A percentile compares a stretch with the other conserved stretches of the same genome.
Conservation (phyloP, 768 basidiomycete species). For the Boletus rubroflammeus region DNA sequence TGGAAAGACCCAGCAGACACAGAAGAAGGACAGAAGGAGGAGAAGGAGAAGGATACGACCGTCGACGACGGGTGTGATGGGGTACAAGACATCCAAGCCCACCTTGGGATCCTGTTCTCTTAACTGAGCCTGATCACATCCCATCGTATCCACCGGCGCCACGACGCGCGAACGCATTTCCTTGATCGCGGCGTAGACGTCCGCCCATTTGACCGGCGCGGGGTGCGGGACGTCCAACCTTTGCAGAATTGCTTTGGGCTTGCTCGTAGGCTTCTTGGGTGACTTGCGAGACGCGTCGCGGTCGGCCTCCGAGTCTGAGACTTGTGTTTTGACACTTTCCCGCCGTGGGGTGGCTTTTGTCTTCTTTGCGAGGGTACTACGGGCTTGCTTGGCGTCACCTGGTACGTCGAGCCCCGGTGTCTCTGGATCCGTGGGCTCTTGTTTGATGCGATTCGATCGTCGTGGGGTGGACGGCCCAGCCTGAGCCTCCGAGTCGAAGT, state of each 20-base stretch:
- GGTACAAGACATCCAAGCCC: constrained; percentile 4
- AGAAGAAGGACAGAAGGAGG: neutral
- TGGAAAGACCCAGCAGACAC: neutral
- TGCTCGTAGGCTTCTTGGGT: constrained; percentile 41
- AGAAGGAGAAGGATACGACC: no score
- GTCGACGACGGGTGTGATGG: neutral
- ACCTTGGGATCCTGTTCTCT: constrained; percentile 69
- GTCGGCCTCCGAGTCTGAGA: neutral
- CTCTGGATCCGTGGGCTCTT: constrained; percentile 8
- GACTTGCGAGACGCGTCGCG: neutral
- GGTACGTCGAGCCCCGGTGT: neutral
- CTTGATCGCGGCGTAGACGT: constrained; percentile 69
- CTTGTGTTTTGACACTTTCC: neutral
- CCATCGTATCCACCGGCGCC: constrained; percentile 94
- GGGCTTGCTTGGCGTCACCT: neutral
- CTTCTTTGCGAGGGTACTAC: neutral
- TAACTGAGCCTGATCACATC: constrained; percentile 68
- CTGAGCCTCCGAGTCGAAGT: neutral
- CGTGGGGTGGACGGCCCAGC: constrained; percentile 15
- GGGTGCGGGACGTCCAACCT: constrained; percentile 60
- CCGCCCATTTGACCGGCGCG: constrained; percentile 61
- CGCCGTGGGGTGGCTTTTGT: neutral
- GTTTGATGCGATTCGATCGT: constrained; percentile 33
- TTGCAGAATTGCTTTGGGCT: constrained; percentile 53
- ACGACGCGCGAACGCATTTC: constrained; percentile 67